Base-by-base conservation (phyloP, 768 basidiomycete species). In the Amanita pallidorosea region DNA sequence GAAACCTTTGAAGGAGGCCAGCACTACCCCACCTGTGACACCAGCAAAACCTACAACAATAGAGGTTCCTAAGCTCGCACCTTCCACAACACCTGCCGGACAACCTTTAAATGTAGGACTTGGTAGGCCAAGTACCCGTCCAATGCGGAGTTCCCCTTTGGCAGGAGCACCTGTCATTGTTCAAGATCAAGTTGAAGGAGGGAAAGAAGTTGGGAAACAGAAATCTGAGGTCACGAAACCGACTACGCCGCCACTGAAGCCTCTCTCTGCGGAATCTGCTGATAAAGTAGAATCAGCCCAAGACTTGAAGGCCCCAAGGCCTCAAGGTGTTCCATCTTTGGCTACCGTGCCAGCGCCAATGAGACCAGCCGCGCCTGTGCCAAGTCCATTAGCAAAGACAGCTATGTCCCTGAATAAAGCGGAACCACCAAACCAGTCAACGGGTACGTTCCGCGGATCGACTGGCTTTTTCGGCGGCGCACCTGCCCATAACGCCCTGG, bases 111-210 rank as follows among this genome's bases (percentile, higher is more conserved):
- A 70, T 2, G 61, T 81, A 29, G 72, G 73, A 20, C 61, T 75
- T 15, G 78, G 80, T 17, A 71, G 83, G 35, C 79, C 79, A 1
- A 81, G 75, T 43, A 74, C 84, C 7, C 76, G 81, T 6, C 86
- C 86, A 0, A 64, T 72, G 3, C 79, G 84, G n/a, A 89, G 88
- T 56, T 88, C 88, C 3, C 88, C 88, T 1, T 68, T 89, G 45
- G 81, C 87, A 4, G 79, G 64, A 51, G 69, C 72, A 5, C 68
- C 79, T 47, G 67, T 67, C 50, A 76, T 70, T 55, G 68, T 57
- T 5, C 66, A 65, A 9, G 74, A 75, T 13, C 76, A 76, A 7
- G 68, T 67, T 11, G 72, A 73, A 31, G 70, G 68, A 13, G 34
- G 53, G 11, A 47, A 55, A 38, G 38, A 54, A 29, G 34, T 49